Evolutionary conservation across 805 yeast species (phyloP).

Genomic region (Sugiyamaella lignohabitans): DNA sequence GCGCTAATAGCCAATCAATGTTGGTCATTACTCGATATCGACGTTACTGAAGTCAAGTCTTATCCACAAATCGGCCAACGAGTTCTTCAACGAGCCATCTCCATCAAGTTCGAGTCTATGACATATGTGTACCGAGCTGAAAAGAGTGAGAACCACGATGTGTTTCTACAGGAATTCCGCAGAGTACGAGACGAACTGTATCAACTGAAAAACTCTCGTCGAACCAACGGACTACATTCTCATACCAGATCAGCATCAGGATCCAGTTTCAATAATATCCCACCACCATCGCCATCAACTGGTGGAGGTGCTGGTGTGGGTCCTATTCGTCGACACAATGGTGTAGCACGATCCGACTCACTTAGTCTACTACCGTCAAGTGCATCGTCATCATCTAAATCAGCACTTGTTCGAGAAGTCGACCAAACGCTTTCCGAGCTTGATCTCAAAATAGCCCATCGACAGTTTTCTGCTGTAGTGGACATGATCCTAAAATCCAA

Average conservation of each 20-base stretch:
- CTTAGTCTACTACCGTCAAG: background rate
- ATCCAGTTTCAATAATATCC: slow-evolving; percentile 1
- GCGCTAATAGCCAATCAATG: slow-evolving; percentile 66
- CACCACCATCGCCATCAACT: background rate
- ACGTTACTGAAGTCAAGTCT: slow-evolving; percentile 37
- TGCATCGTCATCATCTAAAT: background rate
- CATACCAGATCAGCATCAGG: slow-evolving; percentile 5
- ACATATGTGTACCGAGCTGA: slow-evolving; percentile 38
- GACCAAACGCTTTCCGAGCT: slow-evolving; percentile 64
- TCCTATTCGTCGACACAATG: background rate
- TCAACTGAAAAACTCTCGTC: background rate
- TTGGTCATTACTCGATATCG: slow-evolving; percentile 65
- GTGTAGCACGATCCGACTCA: background rate
- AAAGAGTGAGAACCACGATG: slow-evolving; percentile 15
- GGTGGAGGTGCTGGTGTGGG: background rate
- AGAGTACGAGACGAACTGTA: slow-evolving; percentile 15
- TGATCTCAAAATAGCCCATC: slow-evolving; percentile 60
- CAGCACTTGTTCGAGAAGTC: slow-evolving; percentile 41
- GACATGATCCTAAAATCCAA: slow-evolving; percentile 20
- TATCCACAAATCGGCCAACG: slow-evolving; percentile 17
- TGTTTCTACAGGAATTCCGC: slow-evolving; percentile 15
- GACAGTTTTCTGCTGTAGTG: slow-evolving; percentile 43
- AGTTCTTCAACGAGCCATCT: slow-evolving; percentile 32
- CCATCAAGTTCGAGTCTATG: slow-evolving; percentile 42
- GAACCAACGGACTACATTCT: background rate